Evolutionary conservation across 2,329 filamentous ascomycete genomes (phyloP), one percentile per base, ranked within the genome.

Genomic region (Colletotrichum filicis): DNA sequence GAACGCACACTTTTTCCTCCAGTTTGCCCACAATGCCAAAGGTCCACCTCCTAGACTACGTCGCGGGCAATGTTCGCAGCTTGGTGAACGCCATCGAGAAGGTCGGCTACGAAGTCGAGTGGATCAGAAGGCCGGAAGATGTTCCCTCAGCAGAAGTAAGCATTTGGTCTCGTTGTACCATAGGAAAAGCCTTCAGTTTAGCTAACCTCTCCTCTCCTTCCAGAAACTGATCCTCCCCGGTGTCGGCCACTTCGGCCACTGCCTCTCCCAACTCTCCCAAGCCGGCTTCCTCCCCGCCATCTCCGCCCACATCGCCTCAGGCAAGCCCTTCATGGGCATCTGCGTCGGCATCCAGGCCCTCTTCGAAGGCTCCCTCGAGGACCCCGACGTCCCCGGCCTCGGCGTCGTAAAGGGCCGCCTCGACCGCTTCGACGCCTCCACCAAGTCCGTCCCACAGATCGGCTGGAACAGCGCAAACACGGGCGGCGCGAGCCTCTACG

Each of bases 321-420:
- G 95, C n/a, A 98, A 98, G 84, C 95, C 96, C 16, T 98, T 99
- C 81, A 97, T 99, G 92, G 95, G 94, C 62, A 97, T 99, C 79
- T 99, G 97, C 80, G 97, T 99, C 66, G 97, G 97, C 3, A 82
- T 98, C 16, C 97, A 99, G 83, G 95, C 94, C 1, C 87, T 99
- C 0, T 98, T 98, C 79, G 88, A 94, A 76, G 93, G 93, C 9
- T 98, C 97, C 0, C 90, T 91, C 53, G 97, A 99, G 82, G 92
- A 94, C 76, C 85, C 91, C 0, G 83, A 87, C 22, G 91, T 94
- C 16, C 84, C 91, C 2, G 97, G 97, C 1, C 86, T 99, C 60
- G 93, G 92, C 5, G 58, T 97, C 32, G 91, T 98, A 74, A 91
- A 92, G 57, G 90, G 89, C 52, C 86, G 85, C 12, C 89, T 99